These are phyloP conservation scores for Ligustrum vulgare DNA, from an alignment of 257 asterid species.

Conservation along the genomic window DNA sequence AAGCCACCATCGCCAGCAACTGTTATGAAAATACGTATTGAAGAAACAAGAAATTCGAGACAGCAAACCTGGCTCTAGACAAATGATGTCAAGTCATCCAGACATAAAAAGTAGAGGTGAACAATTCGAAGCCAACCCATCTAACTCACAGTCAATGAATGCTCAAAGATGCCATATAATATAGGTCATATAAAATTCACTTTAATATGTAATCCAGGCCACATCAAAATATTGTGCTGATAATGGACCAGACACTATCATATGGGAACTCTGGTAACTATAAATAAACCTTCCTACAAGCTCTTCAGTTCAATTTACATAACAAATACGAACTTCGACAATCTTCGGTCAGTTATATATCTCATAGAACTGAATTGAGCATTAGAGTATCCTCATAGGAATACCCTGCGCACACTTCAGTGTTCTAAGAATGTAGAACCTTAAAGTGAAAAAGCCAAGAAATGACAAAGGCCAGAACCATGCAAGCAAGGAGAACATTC, in stretches of 20 bases:
- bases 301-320: background rate
- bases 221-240: background rate
- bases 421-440: conserved; percentile 18
- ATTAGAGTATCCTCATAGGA: too few relatives aligned
- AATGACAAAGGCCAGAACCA: conserved; percentile 52
- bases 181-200: background rate
- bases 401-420: background rate
- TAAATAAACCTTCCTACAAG: background rate
- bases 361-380: too few relatives aligned
- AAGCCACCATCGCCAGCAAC: too few relatives aligned
- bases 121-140: too few relatives aligned
- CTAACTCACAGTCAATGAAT: background rate
- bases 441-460: conserved; percentile 59
- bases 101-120: too few relatives aligned
- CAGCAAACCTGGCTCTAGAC: too few relatives aligned
- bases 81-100: too few relatives aligned
- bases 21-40: too few relatives aligned
- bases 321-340: background rate
- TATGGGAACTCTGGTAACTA: background rate
- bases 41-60: too few relatives aligned
- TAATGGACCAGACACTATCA: background rate
- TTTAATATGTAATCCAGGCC: too few relatives aligned
- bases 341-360: background rate
- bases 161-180: background rate
- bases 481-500: conserved; percentile 52